phyloP scores from a whole-genome alignment of 345 rosid species.

The Erodium maritimum region DNA sequence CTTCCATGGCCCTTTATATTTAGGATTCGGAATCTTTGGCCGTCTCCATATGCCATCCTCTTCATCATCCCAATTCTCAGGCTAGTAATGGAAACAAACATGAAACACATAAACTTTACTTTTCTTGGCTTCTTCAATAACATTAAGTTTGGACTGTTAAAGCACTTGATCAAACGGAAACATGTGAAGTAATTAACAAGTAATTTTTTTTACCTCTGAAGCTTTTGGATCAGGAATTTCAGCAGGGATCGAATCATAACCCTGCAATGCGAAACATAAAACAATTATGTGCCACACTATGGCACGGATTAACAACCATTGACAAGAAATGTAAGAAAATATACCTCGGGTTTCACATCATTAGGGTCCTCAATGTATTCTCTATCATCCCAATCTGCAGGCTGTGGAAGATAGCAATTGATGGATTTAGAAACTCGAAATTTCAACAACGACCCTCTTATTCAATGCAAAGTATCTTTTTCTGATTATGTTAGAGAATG shows the following conservation, averaged over 20 bases:
- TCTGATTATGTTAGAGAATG: background rate
- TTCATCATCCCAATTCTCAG: slow-evolving; percentile 37
- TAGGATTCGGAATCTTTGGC: slow-evolving; percentile 35
- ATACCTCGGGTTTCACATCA: slow-evolving; percentile 32
- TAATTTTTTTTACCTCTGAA: slow-evolving; percentile 30
- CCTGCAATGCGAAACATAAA: slow-evolving; percentile 13
- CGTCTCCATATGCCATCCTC: slow-evolving; percentile 36
- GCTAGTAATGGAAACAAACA: slow-evolving; percentile 13
- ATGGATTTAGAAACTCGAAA: background rate
- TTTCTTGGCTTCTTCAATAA: background rate
- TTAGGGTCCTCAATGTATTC: slow-evolving; percentile 40
- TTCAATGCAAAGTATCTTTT: too few relatives aligned
- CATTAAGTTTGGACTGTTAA: background rate
- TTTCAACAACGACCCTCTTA: background rate
- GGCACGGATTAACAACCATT: background rate
- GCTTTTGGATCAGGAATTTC: slow-evolving; percentile 36
- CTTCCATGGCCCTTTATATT: slow-evolving; percentile 38
- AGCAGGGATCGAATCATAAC: slow-evolving; percentile 30
- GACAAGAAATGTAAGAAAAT: background rate
- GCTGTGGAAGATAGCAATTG: slow-evolving; percentile 13
- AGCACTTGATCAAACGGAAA: background rate
- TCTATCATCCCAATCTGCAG: slow-evolving; percentile 35
- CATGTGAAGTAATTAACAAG: background rate
- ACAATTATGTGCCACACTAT: background rate
- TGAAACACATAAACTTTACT: background rate